Conservation (phyloP, 148 eudicot genomes). For the Rhododendron ovatum region DNA sequence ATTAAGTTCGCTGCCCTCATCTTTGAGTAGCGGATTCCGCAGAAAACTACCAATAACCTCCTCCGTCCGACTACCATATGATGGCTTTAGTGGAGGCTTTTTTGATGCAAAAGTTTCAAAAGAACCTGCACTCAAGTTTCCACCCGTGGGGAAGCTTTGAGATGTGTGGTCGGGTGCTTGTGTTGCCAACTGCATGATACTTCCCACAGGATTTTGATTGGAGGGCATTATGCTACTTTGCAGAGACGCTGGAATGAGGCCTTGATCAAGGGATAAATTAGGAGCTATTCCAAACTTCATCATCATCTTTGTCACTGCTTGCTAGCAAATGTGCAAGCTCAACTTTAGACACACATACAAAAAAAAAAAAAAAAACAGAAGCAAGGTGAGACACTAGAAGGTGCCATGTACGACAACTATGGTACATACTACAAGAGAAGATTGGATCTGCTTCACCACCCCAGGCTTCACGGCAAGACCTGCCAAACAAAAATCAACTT, state of each 20-base stretch:
- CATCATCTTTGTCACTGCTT: constrained; percentile 55
- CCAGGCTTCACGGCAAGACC: constrained; percentile 94
- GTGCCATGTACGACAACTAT: neutral
- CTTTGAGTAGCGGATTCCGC: constrained; percentile 56
- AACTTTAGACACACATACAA: neutral
- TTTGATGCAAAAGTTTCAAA: constrained; percentile 29
- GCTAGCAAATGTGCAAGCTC: constrained; percentile 33
- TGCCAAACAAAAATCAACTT: constrained; percentile 25
- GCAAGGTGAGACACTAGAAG: neutral
- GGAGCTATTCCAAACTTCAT: constrained; percentile 62
- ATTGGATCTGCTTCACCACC: constrained; percentile 68
- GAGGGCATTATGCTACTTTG: constrained; percentile 50
- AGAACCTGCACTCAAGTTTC: constrained; percentile 19
- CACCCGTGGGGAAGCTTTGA: constrained; percentile 22
- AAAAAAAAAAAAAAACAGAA: neutral
- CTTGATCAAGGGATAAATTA: constrained; percentile 48
- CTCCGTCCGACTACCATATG: constrained; percentile 54
- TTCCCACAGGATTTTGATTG: constrained; percentile 47
- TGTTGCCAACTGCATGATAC: constrained; percentile 33
- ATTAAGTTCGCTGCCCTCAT: constrained; percentile 26
- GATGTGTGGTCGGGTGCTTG: constrained; percentile 22
- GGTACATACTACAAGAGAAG: constrained; percentile 49
- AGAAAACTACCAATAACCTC: constrained; percentile 55
- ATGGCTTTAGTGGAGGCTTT: constrained; percentile 26
- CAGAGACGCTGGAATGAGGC: constrained; percentile 55